Percentiles rank a stretch among this genome's conserved stretches.
Conservation (phyloP, 2,329 filamentous ascomycete genomes). For the Zymoseptoria crescenta region DNA sequence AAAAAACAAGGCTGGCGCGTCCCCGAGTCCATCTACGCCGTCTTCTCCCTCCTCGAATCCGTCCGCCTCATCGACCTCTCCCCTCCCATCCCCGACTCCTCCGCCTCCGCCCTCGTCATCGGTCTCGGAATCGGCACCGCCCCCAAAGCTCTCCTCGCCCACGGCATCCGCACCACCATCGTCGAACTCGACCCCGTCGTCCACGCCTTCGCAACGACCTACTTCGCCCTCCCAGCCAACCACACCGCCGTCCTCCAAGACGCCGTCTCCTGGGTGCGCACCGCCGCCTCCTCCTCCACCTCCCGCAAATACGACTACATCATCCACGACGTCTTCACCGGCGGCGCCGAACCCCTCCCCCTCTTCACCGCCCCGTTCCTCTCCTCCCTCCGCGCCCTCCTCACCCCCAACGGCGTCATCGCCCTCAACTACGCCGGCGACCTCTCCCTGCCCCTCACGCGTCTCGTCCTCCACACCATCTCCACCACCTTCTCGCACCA, state of each 20-base stretch:
- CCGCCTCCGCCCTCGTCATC: constrained; percentile 64
- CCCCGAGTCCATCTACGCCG: constrained; percentile 82
- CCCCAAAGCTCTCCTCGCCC: constrained; percentile 74
- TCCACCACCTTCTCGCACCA: constrained; percentile 66
- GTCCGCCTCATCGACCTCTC: constrained; percentile 65
- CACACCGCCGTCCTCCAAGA: constrained; percentile 76
- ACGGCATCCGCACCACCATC: constrained; percentile 86
- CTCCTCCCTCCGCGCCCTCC: constrained; percentile 57
- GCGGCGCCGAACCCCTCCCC: constrained; percentile 79
- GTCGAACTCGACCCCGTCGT: constrained; percentile 92
- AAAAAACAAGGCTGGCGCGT: constrained; percentile 42
- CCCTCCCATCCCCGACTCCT: constrained; percentile 29
- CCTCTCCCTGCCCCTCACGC: constrained; percentile 65
- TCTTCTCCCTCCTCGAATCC: constrained; percentile 94
- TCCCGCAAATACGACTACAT: constrained; percentile 68
- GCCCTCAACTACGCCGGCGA: constrained; percentile 97
- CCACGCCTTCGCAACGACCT: constrained; percentile 70
- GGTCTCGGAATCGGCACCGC: constrained; percentile 90
- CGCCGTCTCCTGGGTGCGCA: constrained; percentile 59
- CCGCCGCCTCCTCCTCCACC: constrained; percentile 37
- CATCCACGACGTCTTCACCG: constrained; percentile 95
- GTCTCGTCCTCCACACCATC: constrained; percentile 76
- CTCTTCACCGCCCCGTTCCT: constrained; percentile 87
- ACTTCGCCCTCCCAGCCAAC: constrained; percentile 71
- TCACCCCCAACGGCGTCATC: constrained; percentile 72